Evolutionary conservation across 441 rosid genomes (phyloP).

Genomic region (Sinapis alba): DNA sequence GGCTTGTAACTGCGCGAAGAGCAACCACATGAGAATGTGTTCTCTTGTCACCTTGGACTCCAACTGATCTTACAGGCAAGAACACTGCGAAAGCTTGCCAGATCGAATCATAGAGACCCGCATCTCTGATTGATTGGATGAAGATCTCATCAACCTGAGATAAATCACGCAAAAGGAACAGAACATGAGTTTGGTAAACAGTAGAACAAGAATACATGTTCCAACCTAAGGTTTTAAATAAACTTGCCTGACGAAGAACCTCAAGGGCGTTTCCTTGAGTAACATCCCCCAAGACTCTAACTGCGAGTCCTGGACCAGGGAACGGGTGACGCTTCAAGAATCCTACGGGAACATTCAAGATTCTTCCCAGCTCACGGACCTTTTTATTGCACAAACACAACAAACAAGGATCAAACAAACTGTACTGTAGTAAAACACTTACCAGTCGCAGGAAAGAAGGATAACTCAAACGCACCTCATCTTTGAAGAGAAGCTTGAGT

Average conservation of each 20-base stretch:
- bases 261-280: conserved; percentile 89
- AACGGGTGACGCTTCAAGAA: conserved; percentile 93
- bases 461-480: conserved; percentile 59
- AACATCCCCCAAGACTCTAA: conserved; percentile 85
- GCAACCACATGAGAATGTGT: conserved; percentile 96
- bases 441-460: background rate
- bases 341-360: conserved; percentile 74
- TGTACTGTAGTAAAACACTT: background rate
- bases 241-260: conserved; percentile 71
- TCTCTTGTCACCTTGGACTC: conserved; percentile 98
- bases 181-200: background rate
- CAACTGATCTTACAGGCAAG: conserved; percentile 87
- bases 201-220: background rate
- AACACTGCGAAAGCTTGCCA: conserved; percentile 99
- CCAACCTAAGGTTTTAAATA: background rate
- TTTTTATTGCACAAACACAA: conserved; percentile 25
- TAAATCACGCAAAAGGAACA: background rate
- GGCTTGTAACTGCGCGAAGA: conserved; percentile 94
- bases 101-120: conserved; percentile 83
- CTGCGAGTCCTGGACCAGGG: conserved; percentile 97
- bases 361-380: conserved; percentile 87
- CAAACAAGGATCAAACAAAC: conserved; percentile 1
- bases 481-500: conserved; percentile 87
- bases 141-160: conserved; percentile 91
- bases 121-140: conserved; percentile 93